These are phyloP conservation scores for Didymosphaeria variabile DNA, from an alignment of 2,329 filamentous ascomycete genomes.

Conservation along the genomic window DNA sequence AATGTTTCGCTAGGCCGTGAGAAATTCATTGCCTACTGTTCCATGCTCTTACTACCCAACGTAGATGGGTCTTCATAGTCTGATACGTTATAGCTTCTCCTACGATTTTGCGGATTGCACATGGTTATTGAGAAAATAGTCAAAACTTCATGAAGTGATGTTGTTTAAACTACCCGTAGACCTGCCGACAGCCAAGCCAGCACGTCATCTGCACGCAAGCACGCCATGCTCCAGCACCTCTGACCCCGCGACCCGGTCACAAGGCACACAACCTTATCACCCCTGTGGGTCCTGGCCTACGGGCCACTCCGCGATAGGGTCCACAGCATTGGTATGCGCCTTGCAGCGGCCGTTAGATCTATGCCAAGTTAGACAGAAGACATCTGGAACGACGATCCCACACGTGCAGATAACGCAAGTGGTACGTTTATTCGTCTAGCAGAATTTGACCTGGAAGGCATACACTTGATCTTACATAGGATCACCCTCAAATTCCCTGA, in stretches of 20 bases:
- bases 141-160: neutral
- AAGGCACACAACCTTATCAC: neutral
- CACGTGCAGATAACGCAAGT: neutral
- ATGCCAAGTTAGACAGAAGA: neutral
- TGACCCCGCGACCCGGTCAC: neutral
- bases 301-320: neutral
- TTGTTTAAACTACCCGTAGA: neutral
- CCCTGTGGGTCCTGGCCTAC: neutral
- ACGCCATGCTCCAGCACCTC: neutral
- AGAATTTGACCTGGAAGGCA: too few species aligned
- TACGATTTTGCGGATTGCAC: too few species aligned
- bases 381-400: neutral
- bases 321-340: neutral
- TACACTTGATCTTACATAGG: too few species aligned
- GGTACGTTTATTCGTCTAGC: too few species aligned
- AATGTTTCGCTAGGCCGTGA: too few species aligned
- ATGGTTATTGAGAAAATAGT: too few species aligned
- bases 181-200: neutral
- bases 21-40: too few species aligned
- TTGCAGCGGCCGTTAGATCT: neutral
- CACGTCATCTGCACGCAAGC: neutral
- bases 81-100: too few species aligned
- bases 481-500: too few species aligned
- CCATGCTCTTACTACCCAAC: too few species aligned
- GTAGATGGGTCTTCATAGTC: too few species aligned